Percentiles rank a stretch among this genome's conserved stretches.
Evolutionary conservation across 2,329 filamentous ascomycete species (phyloP).

Genomic region (Botryotinia calthae): DNA sequence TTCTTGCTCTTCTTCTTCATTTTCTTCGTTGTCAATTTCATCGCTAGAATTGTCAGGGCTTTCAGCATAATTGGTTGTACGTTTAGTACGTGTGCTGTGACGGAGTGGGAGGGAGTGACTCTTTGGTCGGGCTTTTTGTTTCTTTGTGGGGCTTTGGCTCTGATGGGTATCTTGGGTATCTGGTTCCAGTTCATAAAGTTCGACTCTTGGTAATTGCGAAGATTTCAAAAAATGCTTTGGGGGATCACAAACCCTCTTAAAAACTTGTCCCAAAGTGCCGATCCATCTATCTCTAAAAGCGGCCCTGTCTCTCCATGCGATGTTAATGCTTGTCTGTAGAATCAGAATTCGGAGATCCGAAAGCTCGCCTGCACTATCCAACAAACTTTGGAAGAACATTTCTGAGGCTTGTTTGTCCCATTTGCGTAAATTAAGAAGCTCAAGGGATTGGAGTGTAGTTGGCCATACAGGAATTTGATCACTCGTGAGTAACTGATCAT

Average conservation of each 20-base stretch:
- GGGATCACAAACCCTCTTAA: slow-evolving; percentile 50
- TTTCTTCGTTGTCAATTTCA: neutral
- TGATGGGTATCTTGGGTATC: neutral
- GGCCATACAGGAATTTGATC: slow-evolving; percentile 78
- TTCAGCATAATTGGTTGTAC: slow-evolving; percentile 33
- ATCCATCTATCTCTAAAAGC: slow-evolving; percentile 78
- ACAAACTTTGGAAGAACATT: slow-evolving; percentile 74
- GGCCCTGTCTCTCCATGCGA: slow-evolving; percentile 78
- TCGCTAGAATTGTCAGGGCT: slow-evolving; percentile 28
- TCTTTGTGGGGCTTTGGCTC: slow-evolving; percentile 27
- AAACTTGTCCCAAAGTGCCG: slow-evolving; percentile 64
- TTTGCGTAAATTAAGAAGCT: slow-evolving; percentile 74
- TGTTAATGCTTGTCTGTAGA: slow-evolving; percentile 72
- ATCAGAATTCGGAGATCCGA: slow-evolving; percentile 65
- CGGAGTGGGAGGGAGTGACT: slow-evolving; percentile 19
- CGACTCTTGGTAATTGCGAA: slow-evolving; percentile 3
- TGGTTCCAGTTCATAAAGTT: neutral
- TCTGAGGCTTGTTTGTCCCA: slow-evolving; percentile 69
- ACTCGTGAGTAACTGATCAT: slow-evolving; percentile 62
- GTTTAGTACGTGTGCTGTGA: slow-evolving; percentile 22
- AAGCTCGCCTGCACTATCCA: slow-evolving; percentile 66
- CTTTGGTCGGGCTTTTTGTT: neutral
- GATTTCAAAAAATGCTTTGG: slow-evolving; percentile 25
- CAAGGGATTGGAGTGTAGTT: slow-evolving; percentile 63
- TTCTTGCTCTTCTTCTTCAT: slow-evolving; percentile 21